phyloP scores from a whole-genome alignment of 176 grass and related monocot species.

The Lolium perenne region DNA sequence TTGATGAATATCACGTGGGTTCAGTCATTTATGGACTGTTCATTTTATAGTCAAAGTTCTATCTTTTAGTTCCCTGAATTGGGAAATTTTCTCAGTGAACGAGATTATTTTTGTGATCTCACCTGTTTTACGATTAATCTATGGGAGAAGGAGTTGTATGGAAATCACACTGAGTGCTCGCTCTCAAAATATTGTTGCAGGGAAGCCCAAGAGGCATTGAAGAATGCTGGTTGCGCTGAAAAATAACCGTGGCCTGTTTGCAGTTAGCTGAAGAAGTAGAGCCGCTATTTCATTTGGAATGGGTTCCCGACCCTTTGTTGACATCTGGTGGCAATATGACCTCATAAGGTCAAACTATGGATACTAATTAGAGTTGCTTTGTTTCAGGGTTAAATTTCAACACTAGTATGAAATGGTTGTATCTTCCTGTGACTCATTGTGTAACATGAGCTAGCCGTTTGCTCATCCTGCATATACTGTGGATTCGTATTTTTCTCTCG shows the following conservation, averaged over 20 bases:
- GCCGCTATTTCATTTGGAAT: too few species aligned
- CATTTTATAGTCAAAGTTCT: background rate
- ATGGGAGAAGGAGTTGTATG: background rate
- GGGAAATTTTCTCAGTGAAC: background rate
- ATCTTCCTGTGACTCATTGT: background rate
- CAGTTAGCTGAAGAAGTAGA: too few species aligned
- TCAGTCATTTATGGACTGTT: background rate
- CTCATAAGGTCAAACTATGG: too few species aligned
- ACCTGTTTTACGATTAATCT: background rate
- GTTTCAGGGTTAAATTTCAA: too few species aligned
- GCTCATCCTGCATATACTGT: background rate
- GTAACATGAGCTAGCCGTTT: background rate
- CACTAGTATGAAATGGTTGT: background rate
- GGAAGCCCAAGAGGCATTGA: background rate
- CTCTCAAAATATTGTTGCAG: background rate
- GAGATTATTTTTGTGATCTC: background rate
- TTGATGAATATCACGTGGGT: background rate
- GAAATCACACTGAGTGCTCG: background rate
- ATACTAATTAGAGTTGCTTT: too few species aligned
- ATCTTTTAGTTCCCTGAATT: background rate
- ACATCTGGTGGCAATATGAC: too few species aligned
- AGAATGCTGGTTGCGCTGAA: too few species aligned
- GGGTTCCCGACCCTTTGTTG: too few species aligned
- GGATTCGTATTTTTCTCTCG: background rate
- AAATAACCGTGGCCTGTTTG: too few species aligned